phyloP scores from a whole-genome alignment of 495 filamentous ascomycete species.

The Mytilinidion resinicola region DNA sequence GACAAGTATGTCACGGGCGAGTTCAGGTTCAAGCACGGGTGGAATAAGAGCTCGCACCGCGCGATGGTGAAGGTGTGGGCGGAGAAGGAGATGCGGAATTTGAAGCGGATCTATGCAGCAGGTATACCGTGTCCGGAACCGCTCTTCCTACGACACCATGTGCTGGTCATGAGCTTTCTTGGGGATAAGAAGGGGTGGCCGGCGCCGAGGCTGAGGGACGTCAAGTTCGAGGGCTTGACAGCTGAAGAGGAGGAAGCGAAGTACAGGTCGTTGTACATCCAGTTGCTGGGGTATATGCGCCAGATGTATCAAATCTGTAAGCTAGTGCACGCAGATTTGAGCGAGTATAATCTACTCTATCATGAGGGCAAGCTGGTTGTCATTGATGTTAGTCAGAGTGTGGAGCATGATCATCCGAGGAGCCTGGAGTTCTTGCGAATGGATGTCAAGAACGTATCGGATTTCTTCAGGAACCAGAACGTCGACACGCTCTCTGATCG shows the following conservation, averaged over 20 bases:
- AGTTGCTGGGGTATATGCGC: slow-evolving; percentile 82
- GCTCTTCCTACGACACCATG: slow-evolving; percentile 76
- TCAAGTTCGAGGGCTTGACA: slow-evolving; percentile 48
- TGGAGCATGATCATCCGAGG: slow-evolving; percentile 91
- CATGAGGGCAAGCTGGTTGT: slow-evolving; percentile 77
- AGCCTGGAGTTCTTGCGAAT: slow-evolving; percentile 89
- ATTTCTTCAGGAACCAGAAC: slow-evolving; percentile 82
- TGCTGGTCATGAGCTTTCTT: slow-evolving; percentile 88
- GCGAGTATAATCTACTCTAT: slow-evolving; percentile 95
- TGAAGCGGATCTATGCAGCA: slow-evolving; percentile 72
- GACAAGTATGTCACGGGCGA: slow-evolving; percentile 93
- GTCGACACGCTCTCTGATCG: slow-evolving; percentile 72
- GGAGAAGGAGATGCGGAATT: slow-evolving; percentile 94
- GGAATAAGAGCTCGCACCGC: slow-evolving; percentile 84
- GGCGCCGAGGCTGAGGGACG: slow-evolving; percentile 75
- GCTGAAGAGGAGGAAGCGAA: slow-evolving; percentile 48
- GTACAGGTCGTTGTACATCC: slow-evolving; percentile 72
- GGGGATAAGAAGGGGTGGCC: slow-evolving; percentile 81
- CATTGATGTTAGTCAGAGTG: slow-evolving; percentile 95
- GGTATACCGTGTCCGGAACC: slow-evolving; percentile 90
- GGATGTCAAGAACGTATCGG: slow-evolving; percentile 93
- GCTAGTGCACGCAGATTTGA: slow-evolving; percentile 91
- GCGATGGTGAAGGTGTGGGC: slow-evolving; percentile 98
- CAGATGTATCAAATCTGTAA: slow-evolving; percentile 83
- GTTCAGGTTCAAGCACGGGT: slow-evolving; percentile 72